Percentiles rank a stretch among this genome's conserved stretches.
Evolutionary conservation across 176 grass and related monocot genomes (phyloP).

Genomic region (Ampelocalamus luodianensis): DNA sequence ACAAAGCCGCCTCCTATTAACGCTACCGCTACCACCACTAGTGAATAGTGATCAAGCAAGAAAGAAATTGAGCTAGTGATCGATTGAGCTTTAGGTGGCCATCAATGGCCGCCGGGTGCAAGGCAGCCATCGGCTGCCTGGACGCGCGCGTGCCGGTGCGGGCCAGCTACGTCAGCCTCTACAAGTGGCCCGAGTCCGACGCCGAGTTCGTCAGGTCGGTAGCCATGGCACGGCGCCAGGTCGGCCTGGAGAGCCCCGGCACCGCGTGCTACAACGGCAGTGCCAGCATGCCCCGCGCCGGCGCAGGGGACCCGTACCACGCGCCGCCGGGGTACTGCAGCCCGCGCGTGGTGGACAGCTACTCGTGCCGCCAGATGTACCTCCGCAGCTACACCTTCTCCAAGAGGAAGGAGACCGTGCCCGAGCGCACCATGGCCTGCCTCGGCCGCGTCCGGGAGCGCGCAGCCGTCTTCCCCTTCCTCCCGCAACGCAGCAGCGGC

Average conservation of each 20-base stretch:
- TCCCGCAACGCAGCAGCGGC: slow-evolving; percentile 35
- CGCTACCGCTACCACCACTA: background rate
- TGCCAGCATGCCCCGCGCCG: slow-evolving; percentile 19
- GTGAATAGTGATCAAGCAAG: background rate
- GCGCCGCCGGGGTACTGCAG: slow-evolving; percentile 13
- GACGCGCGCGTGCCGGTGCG: slow-evolving; percentile 66
- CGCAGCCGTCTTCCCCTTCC: slow-evolving; percentile 62
- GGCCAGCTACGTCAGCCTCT: slow-evolving; percentile 82
- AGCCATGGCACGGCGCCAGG: slow-evolving; percentile 55
- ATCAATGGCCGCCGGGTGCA: slow-evolving; percentile 76
- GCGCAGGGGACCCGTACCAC: background rate
- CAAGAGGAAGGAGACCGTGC: slow-evolving; percentile 76
- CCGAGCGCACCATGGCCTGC: slow-evolving; percentile 77
- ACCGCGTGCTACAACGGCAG: slow-evolving; percentile 7
- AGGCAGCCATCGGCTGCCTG: slow-evolving; percentile 61
- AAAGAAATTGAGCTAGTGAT: background rate
- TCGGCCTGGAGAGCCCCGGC: slow-evolving; percentile 20
- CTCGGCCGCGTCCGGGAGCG: slow-evolving; percentile 64
- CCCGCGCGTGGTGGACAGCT: slow-evolving; percentile 85
- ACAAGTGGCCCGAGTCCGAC: slow-evolving; percentile 98
- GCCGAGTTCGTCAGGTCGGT: slow-evolving; percentile 86
- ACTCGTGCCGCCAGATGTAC: slow-evolving; percentile 94
- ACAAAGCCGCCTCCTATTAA: background rate
- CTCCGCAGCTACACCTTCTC: slow-evolving; percentile 98
- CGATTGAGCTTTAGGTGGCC: background rate